Conservation (phyloP, 805 yeast genomes). For the Candida golubevii region DNA sequence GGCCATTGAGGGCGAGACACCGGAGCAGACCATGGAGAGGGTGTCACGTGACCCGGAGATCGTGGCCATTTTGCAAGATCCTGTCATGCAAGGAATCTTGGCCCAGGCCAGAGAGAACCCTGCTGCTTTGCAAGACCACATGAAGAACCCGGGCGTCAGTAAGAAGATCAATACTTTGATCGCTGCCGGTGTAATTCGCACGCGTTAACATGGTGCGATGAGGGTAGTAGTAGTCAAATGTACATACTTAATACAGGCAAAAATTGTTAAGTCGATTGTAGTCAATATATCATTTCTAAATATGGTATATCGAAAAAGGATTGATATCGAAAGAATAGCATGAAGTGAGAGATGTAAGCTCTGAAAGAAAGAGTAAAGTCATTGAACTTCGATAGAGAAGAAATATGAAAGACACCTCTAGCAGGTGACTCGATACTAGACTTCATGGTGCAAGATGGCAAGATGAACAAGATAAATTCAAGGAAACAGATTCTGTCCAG, state of each 20-base stretch:
- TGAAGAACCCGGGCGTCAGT: constrained; percentile 91
- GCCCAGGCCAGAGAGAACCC: constrained; percentile 94
- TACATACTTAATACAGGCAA: too few relatives aligned
- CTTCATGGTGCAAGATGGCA: too few relatives aligned
- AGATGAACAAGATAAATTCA: too few relatives aligned
- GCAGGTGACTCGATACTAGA: too few relatives aligned
- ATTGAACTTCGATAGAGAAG: too few relatives aligned
- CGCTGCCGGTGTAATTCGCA: constrained; percentile 96
- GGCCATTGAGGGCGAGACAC: constrained; percentile 81
- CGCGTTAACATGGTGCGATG: constrained; percentile 44
- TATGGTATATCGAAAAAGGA: too few relatives aligned
- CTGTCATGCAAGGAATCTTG: constrained; percentile 92
- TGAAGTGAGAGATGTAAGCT: too few relatives aligned
- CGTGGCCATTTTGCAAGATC: constrained; percentile 82
- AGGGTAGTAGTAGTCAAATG: not conserved
- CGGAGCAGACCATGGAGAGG: constrained; percentile 90
- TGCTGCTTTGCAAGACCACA: constrained; percentile 94
- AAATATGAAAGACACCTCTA: too few relatives aligned
- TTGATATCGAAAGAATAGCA: too few relatives aligned
- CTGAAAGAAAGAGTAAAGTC: too few relatives aligned
- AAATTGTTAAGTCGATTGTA: not conserved
- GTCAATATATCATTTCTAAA: too few relatives aligned
- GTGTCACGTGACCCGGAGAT: constrained; percentile 93
- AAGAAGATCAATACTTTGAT: constrained; percentile 83
- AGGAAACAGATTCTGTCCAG: too few relatives aligned